These are phyloP conservation scores for Boletus tylopilopsis DNA, from an alignment of 768 basidiomycete genomes.

Conservation along the genomic window DNA sequence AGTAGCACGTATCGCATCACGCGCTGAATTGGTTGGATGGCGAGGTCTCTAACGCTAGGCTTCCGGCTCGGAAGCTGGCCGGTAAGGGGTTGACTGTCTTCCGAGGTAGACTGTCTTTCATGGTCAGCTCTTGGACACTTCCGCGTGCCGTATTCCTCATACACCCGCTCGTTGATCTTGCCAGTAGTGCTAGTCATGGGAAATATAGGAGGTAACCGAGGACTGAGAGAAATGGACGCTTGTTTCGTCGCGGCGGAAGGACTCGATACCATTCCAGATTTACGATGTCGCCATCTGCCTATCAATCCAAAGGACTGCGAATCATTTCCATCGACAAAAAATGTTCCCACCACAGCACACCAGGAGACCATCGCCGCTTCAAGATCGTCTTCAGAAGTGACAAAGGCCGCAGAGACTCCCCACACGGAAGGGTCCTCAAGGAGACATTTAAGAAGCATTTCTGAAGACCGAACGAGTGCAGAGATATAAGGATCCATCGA, in stretches of 20 bases:
- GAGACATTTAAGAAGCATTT: conserved; percentile 46
- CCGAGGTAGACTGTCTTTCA: not conserved
- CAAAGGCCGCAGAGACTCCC: conserved; percentile 61
- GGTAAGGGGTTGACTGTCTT: not conserved
- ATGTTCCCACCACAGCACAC: conserved; percentile 32
- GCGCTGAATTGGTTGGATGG: conserved; percentile 61
- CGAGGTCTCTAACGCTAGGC: conserved; percentile 49
- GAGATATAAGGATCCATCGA: conserved; percentile 50
- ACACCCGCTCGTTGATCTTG: conserved; percentile 1
- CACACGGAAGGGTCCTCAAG: conserved; percentile 61
- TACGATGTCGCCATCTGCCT: conserved; percentile 25
- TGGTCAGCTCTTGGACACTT: not conserved
- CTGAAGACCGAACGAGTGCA: conserved; percentile 48
- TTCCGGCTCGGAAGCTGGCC: conserved; percentile 16
- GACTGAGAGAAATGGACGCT: conserved; percentile 2
- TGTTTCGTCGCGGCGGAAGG: conserved; percentile 5
- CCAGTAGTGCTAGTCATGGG: conserved; percentile 4
- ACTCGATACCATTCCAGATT: conserved; percentile 7
- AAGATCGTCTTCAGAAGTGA: conserved; percentile 48
- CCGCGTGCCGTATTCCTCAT: conserved; percentile 2
- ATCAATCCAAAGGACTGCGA: conserved; percentile 6
- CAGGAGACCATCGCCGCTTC: conserved; percentile 56
- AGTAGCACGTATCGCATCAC: conserved; percentile 61
- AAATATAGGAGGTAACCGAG: conserved; percentile 12
- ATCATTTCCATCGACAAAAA: conserved; percentile 33